These are phyloP conservation scores for Eucalyptus grandis DNA, from an alignment of 345 rosid species.

Conservation along the genomic window DNA sequence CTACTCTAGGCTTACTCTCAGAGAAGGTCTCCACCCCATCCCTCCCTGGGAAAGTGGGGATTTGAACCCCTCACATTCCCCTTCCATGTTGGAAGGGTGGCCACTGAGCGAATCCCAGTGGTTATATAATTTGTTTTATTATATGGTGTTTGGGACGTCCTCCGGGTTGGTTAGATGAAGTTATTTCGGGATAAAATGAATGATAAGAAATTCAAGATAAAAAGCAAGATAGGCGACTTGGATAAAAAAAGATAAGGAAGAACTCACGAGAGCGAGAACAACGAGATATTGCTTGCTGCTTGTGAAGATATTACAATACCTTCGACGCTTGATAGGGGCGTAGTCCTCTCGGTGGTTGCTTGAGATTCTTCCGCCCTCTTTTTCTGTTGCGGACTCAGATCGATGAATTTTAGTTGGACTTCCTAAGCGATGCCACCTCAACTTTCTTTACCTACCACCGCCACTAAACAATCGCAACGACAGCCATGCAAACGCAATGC, in stretches of 20 bases:
- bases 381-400: background rate
- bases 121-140: background rate
- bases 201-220: background rate
- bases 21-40: no score
- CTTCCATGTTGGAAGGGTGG: no score
- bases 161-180: background rate
- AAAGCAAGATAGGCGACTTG: background rate
- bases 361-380: background rate
- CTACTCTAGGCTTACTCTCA: no score
- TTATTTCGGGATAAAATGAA: background rate
- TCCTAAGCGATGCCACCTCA: background rate
- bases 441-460: background rate
- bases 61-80: no score
- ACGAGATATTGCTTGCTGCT: background rate
- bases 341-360: background rate
- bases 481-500: background rate
- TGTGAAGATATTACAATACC: background rate
- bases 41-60: no score
- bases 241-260: background rate
- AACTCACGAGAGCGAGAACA: background rate
- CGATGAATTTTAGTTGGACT: background rate
- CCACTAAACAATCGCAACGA: background rate
- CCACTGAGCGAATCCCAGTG: no score
- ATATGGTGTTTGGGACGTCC: background rate
- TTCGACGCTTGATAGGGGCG: background rate